A percentile compares a stretch with the other conserved stretches of the same genome.
Evolutionary conservation across 371 early-diverging fungal genomes (phyloP).

Genomic region (Mucor lusitanicus): DNA sequence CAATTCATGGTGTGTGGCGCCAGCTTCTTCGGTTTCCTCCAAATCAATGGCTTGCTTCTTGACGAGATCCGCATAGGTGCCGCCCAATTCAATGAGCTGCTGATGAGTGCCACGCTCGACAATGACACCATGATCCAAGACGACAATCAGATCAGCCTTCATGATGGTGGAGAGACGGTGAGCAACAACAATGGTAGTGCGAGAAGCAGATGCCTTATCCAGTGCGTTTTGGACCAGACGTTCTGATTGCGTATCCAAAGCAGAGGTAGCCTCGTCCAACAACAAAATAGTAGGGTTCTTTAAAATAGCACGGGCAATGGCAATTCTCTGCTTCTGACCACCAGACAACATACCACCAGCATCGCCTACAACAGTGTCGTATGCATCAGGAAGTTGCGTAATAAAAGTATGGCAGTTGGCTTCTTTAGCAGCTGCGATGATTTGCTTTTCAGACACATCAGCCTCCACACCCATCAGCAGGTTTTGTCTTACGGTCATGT

Average conservation of each 20-base stretch:
- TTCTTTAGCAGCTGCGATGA: conserved; percentile 61
- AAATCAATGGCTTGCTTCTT: conserved; percentile 36
- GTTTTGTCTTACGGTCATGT: conserved; percentile 73
- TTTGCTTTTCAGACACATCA: conserved; percentile 52
- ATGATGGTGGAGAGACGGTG: conserved; percentile 79
- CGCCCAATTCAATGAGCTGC: conserved; percentile 40
- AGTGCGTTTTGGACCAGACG: conserved; percentile 74
- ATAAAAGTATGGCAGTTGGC: conserved; percentile 79
- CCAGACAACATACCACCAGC: conserved; percentile 70
- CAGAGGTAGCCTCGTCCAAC: conserved; percentile 84
- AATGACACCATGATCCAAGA: conserved; percentile 67
- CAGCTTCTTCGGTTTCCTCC: neutral
- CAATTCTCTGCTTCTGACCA: conserved; percentile 87
- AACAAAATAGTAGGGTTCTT: conserved; percentile 67
- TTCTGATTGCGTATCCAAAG: conserved; percentile 80
- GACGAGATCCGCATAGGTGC: conserved; percentile 52
- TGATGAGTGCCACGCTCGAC: conserved; percentile 73
- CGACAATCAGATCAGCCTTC: conserved; percentile 80
- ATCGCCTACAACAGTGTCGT: conserved; percentile 68
- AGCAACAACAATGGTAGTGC: conserved; percentile 90
- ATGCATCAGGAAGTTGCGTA: conserved; percentile 61
- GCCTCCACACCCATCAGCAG: conserved; percentile 60
- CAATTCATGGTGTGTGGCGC: neutral
- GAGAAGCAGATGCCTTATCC: conserved; percentile 65
- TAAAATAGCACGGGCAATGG: conserved; percentile 74